Conservation (phyloP, 345 rosid species). For the Eucalyptus dawsonii region DNA sequence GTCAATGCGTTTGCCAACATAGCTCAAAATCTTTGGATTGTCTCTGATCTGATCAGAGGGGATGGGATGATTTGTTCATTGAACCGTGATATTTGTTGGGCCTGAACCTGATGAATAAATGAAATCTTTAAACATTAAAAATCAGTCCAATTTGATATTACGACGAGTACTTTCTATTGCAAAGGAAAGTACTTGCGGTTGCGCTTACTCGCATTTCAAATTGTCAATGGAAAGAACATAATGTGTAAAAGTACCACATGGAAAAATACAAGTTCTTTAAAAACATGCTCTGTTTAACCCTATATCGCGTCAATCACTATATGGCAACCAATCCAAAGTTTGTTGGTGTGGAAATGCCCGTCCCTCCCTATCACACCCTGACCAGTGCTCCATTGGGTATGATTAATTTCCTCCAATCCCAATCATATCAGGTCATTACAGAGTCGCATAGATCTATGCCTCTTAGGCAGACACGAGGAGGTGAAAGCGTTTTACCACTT, state of each 20-base stretch:
- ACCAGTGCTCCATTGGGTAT: not conserved
- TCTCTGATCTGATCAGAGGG: not conserved
- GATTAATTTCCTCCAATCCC: not conserved
- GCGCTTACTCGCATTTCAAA: not conserved
- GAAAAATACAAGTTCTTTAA: not conserved
- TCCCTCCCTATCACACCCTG: not conserved
- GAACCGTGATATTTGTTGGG: not conserved
- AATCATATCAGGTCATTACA: not conserved
- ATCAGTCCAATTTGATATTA: not conserved
- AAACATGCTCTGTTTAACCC: not conserved
- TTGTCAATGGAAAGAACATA: not conserved
- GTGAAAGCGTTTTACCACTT: not conserved
- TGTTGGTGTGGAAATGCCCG: not conserved
- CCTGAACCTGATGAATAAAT: not conserved
- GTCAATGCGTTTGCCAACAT: not conserved
- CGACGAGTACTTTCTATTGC: not conserved
- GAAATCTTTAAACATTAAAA: not conserved
- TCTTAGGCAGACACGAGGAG: not conserved
- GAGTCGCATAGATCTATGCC: not conserved
- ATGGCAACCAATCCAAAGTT: not conserved
- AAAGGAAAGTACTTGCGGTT: not conserved
- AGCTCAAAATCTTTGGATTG: not conserved
- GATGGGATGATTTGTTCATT: not conserved
- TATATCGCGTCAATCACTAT: fast-evolving
- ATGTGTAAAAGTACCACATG: not conserved